Percentiles rank a stretch among this genome's conserved stretches.
Evolutionary conservation across 495 filamentous ascomycete species (phyloP).

Genomic region (Aspergillus leporis): DNA sequence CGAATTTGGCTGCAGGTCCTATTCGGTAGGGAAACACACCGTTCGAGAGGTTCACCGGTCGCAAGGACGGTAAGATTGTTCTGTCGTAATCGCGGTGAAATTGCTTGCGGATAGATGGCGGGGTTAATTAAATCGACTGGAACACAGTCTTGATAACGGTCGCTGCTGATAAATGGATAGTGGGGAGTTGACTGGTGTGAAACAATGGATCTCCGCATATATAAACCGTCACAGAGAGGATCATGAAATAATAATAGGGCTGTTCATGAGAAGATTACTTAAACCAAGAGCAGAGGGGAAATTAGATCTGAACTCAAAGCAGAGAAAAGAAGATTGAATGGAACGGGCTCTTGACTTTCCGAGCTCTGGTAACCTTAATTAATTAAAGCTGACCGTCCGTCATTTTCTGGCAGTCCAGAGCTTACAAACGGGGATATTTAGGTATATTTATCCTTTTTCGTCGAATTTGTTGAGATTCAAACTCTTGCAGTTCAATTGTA

Average conservation of each 20-base stretch:
- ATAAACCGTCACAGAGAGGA: slow-evolving; percentile 11
- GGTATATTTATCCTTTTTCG: too few species aligned
- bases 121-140: not conserved
- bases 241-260: not conserved
- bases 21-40: not conserved
- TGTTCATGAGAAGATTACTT: not conserved
- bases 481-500: not conserved
- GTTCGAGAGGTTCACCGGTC: not conserved
- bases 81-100: not conserved
- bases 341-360: too few species aligned
- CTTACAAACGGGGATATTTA: too few species aligned
- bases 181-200: not conserved
- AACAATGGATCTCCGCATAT: not conserved
- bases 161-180: not conserved
- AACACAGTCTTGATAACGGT: not conserved
- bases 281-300: not conserved
- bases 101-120: not conserved
- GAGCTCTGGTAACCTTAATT: too few species aligned
- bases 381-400: too few species aligned
- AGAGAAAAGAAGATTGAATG: too few species aligned
- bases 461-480: too few species aligned
- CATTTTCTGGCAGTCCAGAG: too few species aligned
- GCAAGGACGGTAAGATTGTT: not conserved
- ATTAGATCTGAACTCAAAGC: not conserved
- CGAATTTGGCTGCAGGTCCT: not conserved